These are phyloP conservation scores for Kodamaea jinghongensis DNA, from an alignment of 805 yeast genomes.

Conservation along the genomic window DNA sequence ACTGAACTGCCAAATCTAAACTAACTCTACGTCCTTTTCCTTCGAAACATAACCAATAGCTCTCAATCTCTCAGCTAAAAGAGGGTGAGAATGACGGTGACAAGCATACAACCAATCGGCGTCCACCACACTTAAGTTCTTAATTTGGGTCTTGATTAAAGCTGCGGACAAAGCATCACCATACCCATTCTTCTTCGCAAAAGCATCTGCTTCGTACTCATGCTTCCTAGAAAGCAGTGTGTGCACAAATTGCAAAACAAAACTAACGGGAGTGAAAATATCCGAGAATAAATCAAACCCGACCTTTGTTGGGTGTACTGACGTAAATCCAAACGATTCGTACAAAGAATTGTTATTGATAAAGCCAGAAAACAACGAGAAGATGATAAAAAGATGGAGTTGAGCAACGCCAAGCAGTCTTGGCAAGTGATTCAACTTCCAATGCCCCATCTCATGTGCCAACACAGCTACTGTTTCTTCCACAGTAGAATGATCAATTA, in stretches of 20 bases:
- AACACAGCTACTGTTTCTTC: slow-evolving; percentile 88
- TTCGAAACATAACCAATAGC: slow-evolving; percentile 59
- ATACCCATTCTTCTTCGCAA: slow-evolving; percentile 74
- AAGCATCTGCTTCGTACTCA: slow-evolving; percentile 92
- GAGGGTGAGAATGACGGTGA: slow-evolving; percentile 89
- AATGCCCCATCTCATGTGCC: slow-evolving; percentile 99
- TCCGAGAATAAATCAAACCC: slow-evolving; percentile 77
- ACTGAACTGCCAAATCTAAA: no score
- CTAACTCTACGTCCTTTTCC: no score
- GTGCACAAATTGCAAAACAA: no score
- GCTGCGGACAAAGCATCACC: slow-evolving; percentile 66
- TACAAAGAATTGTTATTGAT: slow-evolving; percentile 77
- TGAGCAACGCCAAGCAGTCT: slow-evolving; percentile 24
- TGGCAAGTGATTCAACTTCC: slow-evolving; percentile 89
- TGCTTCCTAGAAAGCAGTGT: slow-evolving; percentile 78
- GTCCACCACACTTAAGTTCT: slow-evolving; percentile 80
- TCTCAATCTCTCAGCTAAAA: slow-evolving; percentile 81
- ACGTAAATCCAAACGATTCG: slow-evolving; percentile 69
- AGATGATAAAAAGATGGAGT: slow-evolving; percentile 39
- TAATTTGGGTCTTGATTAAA: slow-evolving; percentile 70
- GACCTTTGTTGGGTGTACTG: slow-evolving; percentile 66
- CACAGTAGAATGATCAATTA: slow-evolving; percentile 73
- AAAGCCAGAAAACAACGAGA: slow-evolving; percentile 72
- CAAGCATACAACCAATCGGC: slow-evolving; percentile 89
- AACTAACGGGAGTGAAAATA: slow-evolving; percentile 52